Evolutionary conservation across 208 protist genomes (phyloP), one percentile per base, ranked within the genome.

Genomic region (Leishmania mexicana): DNA sequence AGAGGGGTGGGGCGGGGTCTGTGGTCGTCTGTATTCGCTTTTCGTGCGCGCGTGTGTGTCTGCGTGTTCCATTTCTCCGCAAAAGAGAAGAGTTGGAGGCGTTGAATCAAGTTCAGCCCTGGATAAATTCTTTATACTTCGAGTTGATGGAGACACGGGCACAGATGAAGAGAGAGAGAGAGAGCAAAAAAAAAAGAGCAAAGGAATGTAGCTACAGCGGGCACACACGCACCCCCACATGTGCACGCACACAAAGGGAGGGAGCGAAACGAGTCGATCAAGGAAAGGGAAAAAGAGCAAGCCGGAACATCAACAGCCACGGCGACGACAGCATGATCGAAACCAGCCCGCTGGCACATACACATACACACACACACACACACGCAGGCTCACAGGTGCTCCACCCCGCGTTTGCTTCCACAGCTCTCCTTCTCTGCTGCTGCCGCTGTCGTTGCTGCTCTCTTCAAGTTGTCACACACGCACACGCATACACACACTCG

Each of bases 111-210:
- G 75, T 38, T 35, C 38, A 21, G 24, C n/a, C 3, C 42, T n/a
- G 42, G 7, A 51, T 45, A 19, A 24, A 2, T 31, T 35, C 42
- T 4, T 19, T 53, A 11, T 73, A 51, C 17, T 3, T 73, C 8
- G 24, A 13, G 10, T 35, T 53, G 35, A 72, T 72, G 0, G 42
- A 15, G 45, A 73, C 19, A 5, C 19, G 24, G 21, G 40, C 40
- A 64, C 24, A 47, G 35, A 53, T 58, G 13, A 17, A 60, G 31
- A 73, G 24, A 40, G 4, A 54, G 62, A 80, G 45, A 64, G 31
- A 53, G 13, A 64, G 45, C 35, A 0, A 53, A 28, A 51, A 65
- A 77, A 78, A 62, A 47, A 83, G 79, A 81, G 75, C 49, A 31
- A 62, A 42, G 49, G 45, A 11, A 73, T 42, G 8, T 42, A 38